Conservation (phyloP, 1,139 yeast genomes). For the Sugiyamaella grinbergsii region DNA sequence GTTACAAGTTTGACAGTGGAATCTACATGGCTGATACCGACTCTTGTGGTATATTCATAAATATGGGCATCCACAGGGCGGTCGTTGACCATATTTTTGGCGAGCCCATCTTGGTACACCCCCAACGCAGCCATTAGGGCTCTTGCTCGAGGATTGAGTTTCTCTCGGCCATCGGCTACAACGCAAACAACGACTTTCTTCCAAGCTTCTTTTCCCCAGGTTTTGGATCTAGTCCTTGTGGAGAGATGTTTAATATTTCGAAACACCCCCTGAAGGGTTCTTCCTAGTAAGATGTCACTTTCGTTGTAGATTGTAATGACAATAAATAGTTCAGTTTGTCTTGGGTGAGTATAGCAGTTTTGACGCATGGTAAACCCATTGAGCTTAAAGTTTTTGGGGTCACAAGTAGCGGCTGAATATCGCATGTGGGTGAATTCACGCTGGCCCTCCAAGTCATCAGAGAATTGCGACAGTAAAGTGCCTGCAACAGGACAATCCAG, state of each 20-base stretch:
- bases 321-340: slow-evolving; percentile 72
- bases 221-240: slow-evolving; percentile 56
- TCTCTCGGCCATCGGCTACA: slow-evolving; percentile 76
- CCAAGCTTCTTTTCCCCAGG: slow-evolving; percentile 84
- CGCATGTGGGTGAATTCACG: slow-evolving; percentile 78
- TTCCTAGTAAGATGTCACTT: slow-evolving; percentile 68
- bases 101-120: slow-evolving; percentile 79
- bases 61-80: slow-evolving; percentile 69
- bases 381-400: slow-evolving; percentile 63
- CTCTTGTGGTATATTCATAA: slow-evolving; percentile 78
- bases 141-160: slow-evolving; percentile 64
- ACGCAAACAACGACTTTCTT: slow-evolving; percentile 72
- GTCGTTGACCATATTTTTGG: slow-evolving; percentile 74
- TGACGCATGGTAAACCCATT: slow-evolving; percentile 68
- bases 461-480: slow-evolving; percentile 56
- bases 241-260: slow-evolving; percentile 67
- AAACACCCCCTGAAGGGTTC: slow-evolving; percentile 76
- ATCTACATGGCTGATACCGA: slow-evolving; percentile 67
- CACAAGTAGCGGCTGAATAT: slow-evolving; percentile 80
- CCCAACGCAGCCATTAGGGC: slow-evolving; percentile 72
- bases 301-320: slow-evolving; percentile 83
- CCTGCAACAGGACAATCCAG: slow-evolving; percentile 78
- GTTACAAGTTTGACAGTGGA: slow-evolving; percentile 56
- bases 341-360: slow-evolving; percentile 62
- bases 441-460: slow-evolving; percentile 46